Conservation (phyloP, 768 basidiomycete genomes). For the Tylopilus sp. region DNA sequence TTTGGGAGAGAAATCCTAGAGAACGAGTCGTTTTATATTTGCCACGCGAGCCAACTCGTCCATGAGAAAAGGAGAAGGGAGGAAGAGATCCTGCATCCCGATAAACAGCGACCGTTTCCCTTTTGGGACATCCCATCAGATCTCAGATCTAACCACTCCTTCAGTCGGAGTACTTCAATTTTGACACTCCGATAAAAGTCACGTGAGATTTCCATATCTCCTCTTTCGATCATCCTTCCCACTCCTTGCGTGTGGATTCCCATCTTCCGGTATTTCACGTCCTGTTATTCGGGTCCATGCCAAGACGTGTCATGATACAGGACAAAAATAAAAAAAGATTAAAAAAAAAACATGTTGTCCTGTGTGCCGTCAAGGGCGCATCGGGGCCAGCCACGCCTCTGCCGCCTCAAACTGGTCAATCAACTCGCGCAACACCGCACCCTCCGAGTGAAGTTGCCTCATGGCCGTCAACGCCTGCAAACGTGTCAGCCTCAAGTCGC, state of each 20-base stretch:
- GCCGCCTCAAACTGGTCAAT: constrained; percentile 96
- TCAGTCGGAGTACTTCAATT: neutral
- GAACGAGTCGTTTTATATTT: constrained; percentile 4
- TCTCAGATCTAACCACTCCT: constrained; percentile 21
- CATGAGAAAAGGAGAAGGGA: constrained; percentile 15
- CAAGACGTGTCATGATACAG: neutral
- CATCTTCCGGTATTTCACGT: constrained; percentile 12
- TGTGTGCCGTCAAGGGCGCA: constrained; percentile 63
- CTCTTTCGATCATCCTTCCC: constrained; percentile 14
- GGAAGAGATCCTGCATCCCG: constrained; percentile 16
- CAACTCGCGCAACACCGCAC: constrained; percentile 77
- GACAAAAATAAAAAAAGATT: neutral
- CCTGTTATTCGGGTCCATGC: neutral
- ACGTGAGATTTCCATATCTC: constrained; percentile 19
- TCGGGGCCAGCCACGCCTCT: constrained; percentile 89
- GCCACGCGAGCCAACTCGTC: constrained; percentile 29
- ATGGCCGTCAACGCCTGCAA: constrained; percentile 80
- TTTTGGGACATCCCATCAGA: constrained; percentile 6
- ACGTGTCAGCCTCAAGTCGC: constrained; percentile 23
- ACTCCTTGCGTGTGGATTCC: constrained; percentile 14
- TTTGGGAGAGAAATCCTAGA: neutral
- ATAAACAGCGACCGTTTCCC: constrained; percentile 14
- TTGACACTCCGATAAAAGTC: constrained; percentile 7
- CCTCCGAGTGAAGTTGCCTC: constrained; percentile 82
- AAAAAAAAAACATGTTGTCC: constrained; percentile 2